Evolutionary conservation across 2,329 filamentous ascomycete genomes (phyloP), one percentile per base, ranked within the genome.

Genomic region (Polytolypa hystricis): DNA sequence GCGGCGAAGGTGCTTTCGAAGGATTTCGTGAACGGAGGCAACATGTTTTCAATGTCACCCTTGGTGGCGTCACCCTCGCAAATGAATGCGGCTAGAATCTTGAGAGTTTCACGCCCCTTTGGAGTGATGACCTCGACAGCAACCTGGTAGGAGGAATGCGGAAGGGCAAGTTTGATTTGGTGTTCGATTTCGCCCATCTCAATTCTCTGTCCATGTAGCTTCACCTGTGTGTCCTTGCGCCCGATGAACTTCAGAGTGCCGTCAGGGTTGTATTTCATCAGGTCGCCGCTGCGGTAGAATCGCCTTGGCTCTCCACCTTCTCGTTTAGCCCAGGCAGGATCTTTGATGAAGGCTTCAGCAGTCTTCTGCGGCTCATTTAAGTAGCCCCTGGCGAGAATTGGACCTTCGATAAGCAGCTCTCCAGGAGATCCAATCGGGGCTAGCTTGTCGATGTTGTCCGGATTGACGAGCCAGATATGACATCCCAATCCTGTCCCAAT

Each of bases 181-280:
- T 84, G 74, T 52, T 89, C 83, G 57, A 94, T 89, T 60, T 94
- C 86, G 1, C 79, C 81, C 38, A 91, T 78, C 49, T 94, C 86
- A 0, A 94, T 67, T 9, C 86, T 70, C 53, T 93, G 85, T 0
- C 86, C 86, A 10, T 85, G 74, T 4, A 93, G 67, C 55, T 94
- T 94, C 42, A 93, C 77, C 55, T 94, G 87, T 32, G 76, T 74
- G 2, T 74, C 72, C 7, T 94, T 78, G 5, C 87, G 78, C 0
- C 87, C 87, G 17, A 86, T 67, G 50, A 83, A 93, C 54, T 93
- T 81, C 8, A 94, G 66, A 0, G 69, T 73, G 1, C 85, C 84
- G 40, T 82, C 68, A 0, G 65, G 45, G 2, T 71, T 68, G 33
- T 93, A 69, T 15, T 73, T 70, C 3, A 82, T 86, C 51, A 81